Percentiles rank a stretch among this genome's conserved stretches.
Evolutionary conservation across 2,329 filamentous ascomycete species (phyloP).

Genomic region (Colletotrichum karsti): DNA sequence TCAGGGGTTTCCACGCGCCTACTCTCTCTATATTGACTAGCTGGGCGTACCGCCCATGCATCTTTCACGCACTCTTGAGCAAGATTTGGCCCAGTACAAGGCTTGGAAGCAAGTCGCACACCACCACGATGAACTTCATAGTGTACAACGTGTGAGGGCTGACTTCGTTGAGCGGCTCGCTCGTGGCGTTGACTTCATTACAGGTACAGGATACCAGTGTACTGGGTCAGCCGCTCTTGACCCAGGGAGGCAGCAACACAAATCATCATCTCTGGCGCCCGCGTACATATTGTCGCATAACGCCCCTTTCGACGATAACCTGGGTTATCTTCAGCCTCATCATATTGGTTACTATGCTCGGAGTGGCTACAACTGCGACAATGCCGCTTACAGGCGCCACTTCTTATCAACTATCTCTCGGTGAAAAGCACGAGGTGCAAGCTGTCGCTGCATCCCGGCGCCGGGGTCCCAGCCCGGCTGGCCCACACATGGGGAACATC

Average conservation of each 20-base stretch:
- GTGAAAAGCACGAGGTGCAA: background rate
- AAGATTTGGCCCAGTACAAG: background rate
- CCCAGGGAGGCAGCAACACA: background rate
- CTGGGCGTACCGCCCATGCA: background rate
- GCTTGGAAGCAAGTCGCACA: background rate
- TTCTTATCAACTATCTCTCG: background rate
- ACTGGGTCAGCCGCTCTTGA: background rate
- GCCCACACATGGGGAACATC: background rate
- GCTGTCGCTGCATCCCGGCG: background rate
- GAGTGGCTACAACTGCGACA: too few relatives aligned
- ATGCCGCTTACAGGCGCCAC: too few relatives aligned
- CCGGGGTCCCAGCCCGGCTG: background rate
- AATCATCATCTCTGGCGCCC: background rate
- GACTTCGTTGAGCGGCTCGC: slow-evolving; percentile 4
- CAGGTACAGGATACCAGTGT: background rate
- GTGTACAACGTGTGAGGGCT: background rate
- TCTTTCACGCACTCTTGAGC: background rate
- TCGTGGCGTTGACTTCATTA: slow-evolving; percentile 14
- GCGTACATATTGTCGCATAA: background rate
- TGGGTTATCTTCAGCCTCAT: background rate
- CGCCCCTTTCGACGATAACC: background rate
- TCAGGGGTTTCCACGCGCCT: background rate
- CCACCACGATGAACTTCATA: background rate
- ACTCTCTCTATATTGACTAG: too few relatives aligned
- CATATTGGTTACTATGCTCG: background rate